Evolutionary conservation across 2,329 filamentous ascomycete genomes (phyloP).

Genomic region (Dactylellina haptotyla): DNA sequence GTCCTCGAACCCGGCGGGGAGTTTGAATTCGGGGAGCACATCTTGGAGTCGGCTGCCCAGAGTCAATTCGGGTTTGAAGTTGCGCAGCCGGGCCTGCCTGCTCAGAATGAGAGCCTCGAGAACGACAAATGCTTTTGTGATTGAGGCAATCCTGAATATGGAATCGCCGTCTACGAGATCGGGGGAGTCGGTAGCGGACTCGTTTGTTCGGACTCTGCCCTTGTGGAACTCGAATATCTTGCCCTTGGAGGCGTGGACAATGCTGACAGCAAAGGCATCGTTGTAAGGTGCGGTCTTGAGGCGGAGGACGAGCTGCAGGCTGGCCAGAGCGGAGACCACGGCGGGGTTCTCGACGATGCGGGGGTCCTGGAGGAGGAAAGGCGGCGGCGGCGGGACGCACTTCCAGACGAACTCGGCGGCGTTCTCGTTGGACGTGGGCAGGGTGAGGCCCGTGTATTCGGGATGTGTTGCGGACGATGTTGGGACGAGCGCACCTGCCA

Average conservation of each 20-base stretch:
- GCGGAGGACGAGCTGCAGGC: constrained; percentile 7
- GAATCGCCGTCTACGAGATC: constrained; percentile 23
- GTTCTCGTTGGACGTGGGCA: neutral
- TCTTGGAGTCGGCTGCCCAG: constrained; percentile 32
- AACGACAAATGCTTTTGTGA: constrained; percentile 30
- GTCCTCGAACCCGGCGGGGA: constrained; percentile 22
- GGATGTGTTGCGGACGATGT: constrained; percentile 8
- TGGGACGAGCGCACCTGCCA: neutral
- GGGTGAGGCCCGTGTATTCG: constrained; percentile 21
- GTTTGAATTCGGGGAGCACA: constrained; percentile 33
- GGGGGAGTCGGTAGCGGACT: constrained; percentile 13
- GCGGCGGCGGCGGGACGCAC: constrained; percentile 40
- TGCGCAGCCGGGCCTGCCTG: constrained; percentile 17
- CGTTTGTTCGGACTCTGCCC: constrained; percentile 29
- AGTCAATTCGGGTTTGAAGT: constrained; percentile 26
- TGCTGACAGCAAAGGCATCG: constrained; percentile 45
- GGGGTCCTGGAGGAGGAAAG: constrained; percentile 27
- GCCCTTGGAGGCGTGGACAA: constrained; percentile 41
- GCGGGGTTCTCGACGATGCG: constrained; percentile 23
- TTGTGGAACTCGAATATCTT: constrained; percentile 49
- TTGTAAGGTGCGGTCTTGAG: constrained; percentile 8
- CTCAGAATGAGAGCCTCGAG: constrained; percentile 29
- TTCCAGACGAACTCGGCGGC: constrained; percentile 11
- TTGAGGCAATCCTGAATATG: constrained; percentile 39
- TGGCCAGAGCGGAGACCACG: constrained; percentile 15